Conservation (phyloP, 768 basidiomycete genomes). For the Suillus alpinus region DNA sequence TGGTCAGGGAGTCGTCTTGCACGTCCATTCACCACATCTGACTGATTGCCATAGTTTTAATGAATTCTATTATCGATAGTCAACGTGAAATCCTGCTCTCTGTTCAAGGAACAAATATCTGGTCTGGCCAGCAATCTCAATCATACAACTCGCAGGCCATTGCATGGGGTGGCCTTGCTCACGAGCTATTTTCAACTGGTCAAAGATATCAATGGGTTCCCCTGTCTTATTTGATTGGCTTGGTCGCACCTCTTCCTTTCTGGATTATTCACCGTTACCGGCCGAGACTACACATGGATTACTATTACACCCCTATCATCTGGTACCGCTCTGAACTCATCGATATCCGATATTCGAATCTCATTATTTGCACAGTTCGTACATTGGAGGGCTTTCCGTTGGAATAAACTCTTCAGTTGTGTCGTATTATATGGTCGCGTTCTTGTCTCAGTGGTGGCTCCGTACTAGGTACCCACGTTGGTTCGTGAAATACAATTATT, state of each 20-base stretch:
- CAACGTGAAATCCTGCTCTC: conserved; percentile 51
- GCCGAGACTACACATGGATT: conserved; percentile 28
- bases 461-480: conserved; percentile 33
- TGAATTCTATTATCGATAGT: conserved; percentile 55
- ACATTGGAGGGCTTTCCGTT: conserved; percentile 15
- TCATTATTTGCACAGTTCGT: conserved; percentile 10
- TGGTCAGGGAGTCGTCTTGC: conserved; percentile 22
- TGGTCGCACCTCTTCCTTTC: conserved; percentile 38
- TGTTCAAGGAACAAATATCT: conserved; percentile 47
- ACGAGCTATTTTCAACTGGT: conserved; percentile 31
- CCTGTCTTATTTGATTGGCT: conserved; percentile 30
- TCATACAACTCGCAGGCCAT: conserved; percentile 33
- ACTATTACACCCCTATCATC: conserved; percentile 29
- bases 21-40: not conserved
- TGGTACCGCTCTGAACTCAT: conserved; percentile 14
- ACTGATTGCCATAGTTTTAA: conserved; percentile 41
- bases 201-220: conserved; percentile 39
- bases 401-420: conserved; percentile 28
- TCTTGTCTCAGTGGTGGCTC: conserved; percentile 37
- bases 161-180: conserved; percentile 38
- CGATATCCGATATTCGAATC: not conserved
- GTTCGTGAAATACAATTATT: conserved; percentile 39
- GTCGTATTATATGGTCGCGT: conserved; percentile 22
- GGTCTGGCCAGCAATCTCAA: conserved; percentile 31
- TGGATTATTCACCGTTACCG: conserved; percentile 36